phyloP scores from a whole-genome alignment of 2,329 filamentous ascomycete species.

The Cordyceps militaris region DNA sequence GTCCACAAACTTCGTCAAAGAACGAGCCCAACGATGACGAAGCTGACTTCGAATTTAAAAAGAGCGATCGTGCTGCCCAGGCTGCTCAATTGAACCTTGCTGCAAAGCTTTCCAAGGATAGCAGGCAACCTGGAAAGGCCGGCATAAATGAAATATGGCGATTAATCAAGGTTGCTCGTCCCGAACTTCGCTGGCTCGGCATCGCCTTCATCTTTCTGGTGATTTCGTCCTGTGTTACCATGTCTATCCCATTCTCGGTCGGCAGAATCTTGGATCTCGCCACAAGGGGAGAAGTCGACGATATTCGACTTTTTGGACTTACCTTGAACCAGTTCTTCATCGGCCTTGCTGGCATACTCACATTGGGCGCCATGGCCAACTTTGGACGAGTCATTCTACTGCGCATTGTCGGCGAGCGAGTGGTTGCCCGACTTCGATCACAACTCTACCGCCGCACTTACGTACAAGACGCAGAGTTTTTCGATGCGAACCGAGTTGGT shows the following conservation, averaged over 20 bases:
- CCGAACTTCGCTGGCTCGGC: constrained; percentile 70
- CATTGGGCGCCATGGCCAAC: constrained; percentile 80
- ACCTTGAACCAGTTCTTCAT: constrained; percentile 83
- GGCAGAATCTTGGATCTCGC: constrained; percentile 92
- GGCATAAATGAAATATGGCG: constrained; percentile 75
- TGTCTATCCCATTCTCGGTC: constrained; percentile 95
- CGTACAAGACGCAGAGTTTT: constrained; percentile 97
- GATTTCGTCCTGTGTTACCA: constrained; percentile 84
- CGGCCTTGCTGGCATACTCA: constrained; percentile 68
- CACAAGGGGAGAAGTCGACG: constrained; percentile 62
- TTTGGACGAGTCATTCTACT: constrained; percentile 91
- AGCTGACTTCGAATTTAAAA: constrained; percentile 43
- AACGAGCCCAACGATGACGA: constrained; percentile 31
- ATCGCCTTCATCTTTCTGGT: constrained; percentile 80
- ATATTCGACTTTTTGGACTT: constrained; percentile 70
- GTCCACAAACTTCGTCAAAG: constrained; percentile 24
- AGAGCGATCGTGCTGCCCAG: constrained; percentile 77
- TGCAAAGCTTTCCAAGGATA: constrained; percentile 80
- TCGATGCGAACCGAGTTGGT: constrained; percentile 93
- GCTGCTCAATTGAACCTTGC: constrained; percentile 85
- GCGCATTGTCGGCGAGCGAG: constrained; percentile 88
- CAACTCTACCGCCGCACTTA: constrained; percentile 88
- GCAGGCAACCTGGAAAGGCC: constrained; percentile 50
- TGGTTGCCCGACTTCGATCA: constrained; percentile 82
- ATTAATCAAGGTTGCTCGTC: constrained; percentile 79